Base-by-base conservation (phyloP, 148 eudicot species). In the Vaccinium myrtillus region DNA sequence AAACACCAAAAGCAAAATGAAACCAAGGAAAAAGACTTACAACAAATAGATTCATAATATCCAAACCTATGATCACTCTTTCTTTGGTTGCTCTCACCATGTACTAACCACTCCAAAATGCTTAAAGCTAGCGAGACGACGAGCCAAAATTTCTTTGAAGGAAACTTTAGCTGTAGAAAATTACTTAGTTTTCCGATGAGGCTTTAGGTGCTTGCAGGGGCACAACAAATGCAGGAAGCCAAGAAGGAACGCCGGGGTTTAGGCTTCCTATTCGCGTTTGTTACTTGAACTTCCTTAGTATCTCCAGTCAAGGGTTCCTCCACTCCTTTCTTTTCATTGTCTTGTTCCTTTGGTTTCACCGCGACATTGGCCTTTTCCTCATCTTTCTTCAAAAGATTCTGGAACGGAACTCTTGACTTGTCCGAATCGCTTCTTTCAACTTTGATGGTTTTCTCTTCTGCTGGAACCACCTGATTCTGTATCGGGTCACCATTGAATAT, bases 381-480 rank as follows among this genome's bases (percentile, higher is more conserved):
- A 1, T 76, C 84, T 6, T 89, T 83, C 51, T 69, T 69, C 74
- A 78, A 23, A 3, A 80, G 67, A 49, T 75, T 80, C 50, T 77
- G 78, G 30, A 83, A 76, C 10, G 86, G 63, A 56, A 27, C 55
- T 77, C 83, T 87, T 16, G 86, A 81, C 63, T 75, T 81, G 49
- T 87, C 88, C 2, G 88, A 91, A 85, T 84, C 86, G 77, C 86
- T 88, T 70, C 86, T 86, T 86, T 90, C 91, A 73, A 91, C 86
- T 81, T 86, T 81, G 10, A 91, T 90, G 21, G 90, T 90, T 82
- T 91, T 91, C 84, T 91, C 91, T 84, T 87, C 89, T 13, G 84
- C 88, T 12, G 80, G 65, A 6, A 86, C 53, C 8, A 51, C 59
- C 49, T 83, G 79, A 55, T 84, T 58, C 18, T 50, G 77, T 23